phyloP scores from a whole-genome alignment of 2,329 filamentous ascomycete genomes.

The Seiridium cupressi region DNA sequence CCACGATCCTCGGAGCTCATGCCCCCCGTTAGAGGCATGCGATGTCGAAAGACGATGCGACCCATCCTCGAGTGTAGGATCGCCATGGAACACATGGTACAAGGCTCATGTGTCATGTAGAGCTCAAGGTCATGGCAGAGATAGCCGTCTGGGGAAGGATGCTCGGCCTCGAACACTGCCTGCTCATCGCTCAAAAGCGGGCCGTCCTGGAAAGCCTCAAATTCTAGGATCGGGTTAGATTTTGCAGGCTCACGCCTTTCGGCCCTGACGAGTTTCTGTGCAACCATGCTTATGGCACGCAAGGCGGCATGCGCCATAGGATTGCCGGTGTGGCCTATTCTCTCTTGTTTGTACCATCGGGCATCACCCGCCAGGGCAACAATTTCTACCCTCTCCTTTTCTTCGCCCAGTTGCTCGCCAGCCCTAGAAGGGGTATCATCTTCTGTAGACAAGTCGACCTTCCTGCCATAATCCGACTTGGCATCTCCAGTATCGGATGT shows the following conservation, averaged over 20 bases:
- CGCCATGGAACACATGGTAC: constrained; percentile 95
- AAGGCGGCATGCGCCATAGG: constrained; percentile 77
- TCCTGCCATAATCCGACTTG: constrained; percentile 6
- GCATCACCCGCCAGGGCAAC: constrained; percentile 77
- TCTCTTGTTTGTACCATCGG: constrained; percentile 60
- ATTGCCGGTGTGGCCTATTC: constrained; percentile 56
- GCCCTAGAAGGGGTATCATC: constrained; percentile 9
- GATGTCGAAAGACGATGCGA: constrained; percentile 74
- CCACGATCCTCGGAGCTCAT: constrained; percentile 73
- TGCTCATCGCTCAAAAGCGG: constrained; percentile 68
- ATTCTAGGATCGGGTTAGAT: constrained; percentile 42
- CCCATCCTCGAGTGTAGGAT: constrained; percentile 92
- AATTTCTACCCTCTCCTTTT: constrained; percentile 44
- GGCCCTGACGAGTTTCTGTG: constrained; percentile 60
- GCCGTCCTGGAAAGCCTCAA: constrained; percentile 65
- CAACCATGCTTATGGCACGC: constrained; percentile 80
- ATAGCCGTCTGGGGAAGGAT: constrained; percentile 75
- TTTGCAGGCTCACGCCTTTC: constrained; percentile 42
- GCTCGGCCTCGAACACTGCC: constrained; percentile 61
- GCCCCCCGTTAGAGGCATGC: constrained; percentile 79
- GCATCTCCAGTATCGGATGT: background rate
- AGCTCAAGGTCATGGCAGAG: constrained; percentile 92
- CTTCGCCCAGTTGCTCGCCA: constrained; percentile 22
- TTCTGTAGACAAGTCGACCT: constrained; percentile 6
- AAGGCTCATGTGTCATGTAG: constrained; percentile 94